Conservation (phyloP, 306 rosid genomes). For the Mimosa bimucronata region DNA sequence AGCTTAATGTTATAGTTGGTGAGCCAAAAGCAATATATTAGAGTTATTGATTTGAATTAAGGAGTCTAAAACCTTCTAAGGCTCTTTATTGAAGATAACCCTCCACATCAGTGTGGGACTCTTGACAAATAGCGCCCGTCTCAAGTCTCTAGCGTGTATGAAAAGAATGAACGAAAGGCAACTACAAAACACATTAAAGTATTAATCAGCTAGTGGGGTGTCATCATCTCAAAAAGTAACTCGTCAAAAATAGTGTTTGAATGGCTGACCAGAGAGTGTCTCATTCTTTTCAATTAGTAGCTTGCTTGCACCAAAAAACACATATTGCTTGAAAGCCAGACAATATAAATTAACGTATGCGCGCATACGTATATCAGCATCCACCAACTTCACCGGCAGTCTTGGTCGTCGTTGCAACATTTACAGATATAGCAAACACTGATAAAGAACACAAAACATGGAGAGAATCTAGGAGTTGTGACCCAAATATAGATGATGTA, state of each 20-base stretch:
- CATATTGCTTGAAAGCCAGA: background rate
- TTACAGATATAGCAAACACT: background rate
- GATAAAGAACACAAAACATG: slow-evolving; percentile 4
- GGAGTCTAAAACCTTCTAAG: no score
- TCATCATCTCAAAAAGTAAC: background rate
- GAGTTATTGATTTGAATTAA: no score
- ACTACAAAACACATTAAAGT: background rate
- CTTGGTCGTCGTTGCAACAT: background rate
- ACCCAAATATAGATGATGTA: no score
- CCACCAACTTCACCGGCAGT: background rate
- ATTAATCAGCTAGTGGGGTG: background rate
- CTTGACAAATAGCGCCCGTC: no score
- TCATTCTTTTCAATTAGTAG: background rate
- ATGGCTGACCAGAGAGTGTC: background rate
- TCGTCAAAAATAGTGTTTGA: background rate
- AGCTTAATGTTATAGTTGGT: no score
- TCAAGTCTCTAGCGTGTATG: background rate
- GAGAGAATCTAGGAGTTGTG: slow-evolving; percentile 1
- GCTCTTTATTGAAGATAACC: no score
- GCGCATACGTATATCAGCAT: background rate
- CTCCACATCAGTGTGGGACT: no score
- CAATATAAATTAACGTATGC: background rate
- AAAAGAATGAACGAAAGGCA: background rate
- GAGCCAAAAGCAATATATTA: no score
- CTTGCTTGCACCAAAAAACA: background rate